Evolutionary conservation across 345 rosid species (phyloP), one percentile per base, ranked within the genome.

Genomic region (Aquilaria malaccensis): DNA sequence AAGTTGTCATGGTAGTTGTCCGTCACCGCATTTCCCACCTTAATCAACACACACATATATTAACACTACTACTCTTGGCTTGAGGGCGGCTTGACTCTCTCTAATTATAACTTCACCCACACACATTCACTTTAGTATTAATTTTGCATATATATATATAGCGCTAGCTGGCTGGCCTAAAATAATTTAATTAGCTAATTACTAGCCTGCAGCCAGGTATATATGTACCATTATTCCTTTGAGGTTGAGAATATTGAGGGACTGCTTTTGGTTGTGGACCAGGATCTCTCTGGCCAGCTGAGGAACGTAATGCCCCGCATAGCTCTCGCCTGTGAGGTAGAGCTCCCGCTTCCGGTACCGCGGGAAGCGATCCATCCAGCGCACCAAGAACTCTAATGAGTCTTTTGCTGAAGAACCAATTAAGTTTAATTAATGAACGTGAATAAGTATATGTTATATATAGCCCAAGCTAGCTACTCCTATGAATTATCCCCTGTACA

Each of bases 221-320:
- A 22, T 22, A 22, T 22, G 30, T 82, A 93, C 97, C 97, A 89
- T 89, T 46, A 93, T 84, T 66, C 98, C 97, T 74, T 77, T 83
- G 74, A 93, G 88, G 64, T 89, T 81, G 43, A 37, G 43, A 33
- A 89, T 77, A n/a, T 37, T 37, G 43, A 9, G 3, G 4, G 5
- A 37, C 7, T 37, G 43, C 6, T 66, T 77, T 65, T 72, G 65
- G 61, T 91, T 91, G 69, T 88, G 67, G 15, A 67, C 48, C 87
- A 88, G 68, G 52, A 91, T 91, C 65, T 85, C 85, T 63, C 78
- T 76, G 31, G 96, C 96, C 30, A 91, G 79, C 78, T 91, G 97
- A 63, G 97, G 99, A 9, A 95, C 99, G 69, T 95, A 95, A 72
- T 95, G 99, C n/a, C 99, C 99, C 2, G 97, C 97, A 64, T 91